Base-by-base conservation (phyloP, 495 filamentous ascomycete species). In the Astrothelium macrocarpum region DNA sequence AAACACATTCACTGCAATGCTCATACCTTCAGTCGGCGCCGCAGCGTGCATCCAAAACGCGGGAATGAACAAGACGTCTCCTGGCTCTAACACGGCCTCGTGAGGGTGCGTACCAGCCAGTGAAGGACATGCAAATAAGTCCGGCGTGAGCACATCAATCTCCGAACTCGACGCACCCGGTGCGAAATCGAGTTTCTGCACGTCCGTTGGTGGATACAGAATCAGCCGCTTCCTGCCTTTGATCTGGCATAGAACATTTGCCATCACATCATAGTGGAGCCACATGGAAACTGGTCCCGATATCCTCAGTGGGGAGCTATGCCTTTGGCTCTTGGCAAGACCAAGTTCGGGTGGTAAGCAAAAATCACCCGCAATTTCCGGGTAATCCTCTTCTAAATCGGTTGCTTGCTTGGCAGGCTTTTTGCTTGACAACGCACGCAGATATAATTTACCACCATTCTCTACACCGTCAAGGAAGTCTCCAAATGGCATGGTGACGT, bases 191-290 rank as follows among this genome's bases (percentile, higher is more conserved):
- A 96, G 78, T 45, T 85, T 72, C 36, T 78, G 77, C 32, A 92
- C 85, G 71, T 96, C 89, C 1, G 79, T 74, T 1, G 92, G 91
- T 12, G 89, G 90, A 73, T 87, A 96, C 16, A 96, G 79, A 3
- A 90, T 72, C 32, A 96, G 79, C 39, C 81, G 76, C 73, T 92
- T 93, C 0, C 77, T 76, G 29, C 90, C 89, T 39, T 77, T 74
- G 63, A 93, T 81, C 68, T 95, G 91, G 71, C 88, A 93, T 53
- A 94, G 85, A 7, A 96, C 79, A 69, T 95, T 96, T 28, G 90
- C 90, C 85, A 95, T 92, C 20, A 91, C 89, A 73, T 96, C 90
- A 77, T 92, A 96, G 73, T 96, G 90, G 29, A 95, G 78, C 92
- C 91, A 96, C 84, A 97, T 90, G 29, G 82, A 86, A 2, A 95